These are phyloP conservation scores for Aspergillus sp. DNA, from an alignment of 2,329 filamentous ascomycete species.

Conservation along the genomic window DNA sequence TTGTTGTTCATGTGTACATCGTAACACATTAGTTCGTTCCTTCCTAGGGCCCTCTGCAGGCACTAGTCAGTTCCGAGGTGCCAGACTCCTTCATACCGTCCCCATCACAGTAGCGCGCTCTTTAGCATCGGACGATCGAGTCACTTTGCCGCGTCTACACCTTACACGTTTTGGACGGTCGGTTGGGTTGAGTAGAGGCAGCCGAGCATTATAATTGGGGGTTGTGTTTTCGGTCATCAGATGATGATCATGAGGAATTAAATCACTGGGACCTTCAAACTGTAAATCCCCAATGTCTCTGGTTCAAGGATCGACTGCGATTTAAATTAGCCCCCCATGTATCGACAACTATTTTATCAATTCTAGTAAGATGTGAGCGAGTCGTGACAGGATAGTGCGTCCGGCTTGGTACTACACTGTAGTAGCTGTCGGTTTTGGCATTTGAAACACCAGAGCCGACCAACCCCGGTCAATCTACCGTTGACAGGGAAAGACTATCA, in stretches of 20 bases:
- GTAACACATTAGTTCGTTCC: not conserved
- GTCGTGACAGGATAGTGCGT: not conserved
- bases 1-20: not conserved
- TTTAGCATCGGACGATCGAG: slow-evolving; percentile 7
- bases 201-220: not conserved
- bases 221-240: not conserved
- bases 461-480: not conserved
- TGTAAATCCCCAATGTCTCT: not conserved
- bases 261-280: not conserved
- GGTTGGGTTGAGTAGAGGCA: not conserved
- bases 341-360: too few species aligned
- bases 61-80: not conserved
- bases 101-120: not conserved
- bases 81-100: slow-evolving; percentile 4
- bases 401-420: not conserved
- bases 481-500: not conserved
- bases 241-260: not conserved
- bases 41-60: not conserved
- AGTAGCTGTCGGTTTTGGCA: not conserved
- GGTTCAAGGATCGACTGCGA: not conserved
- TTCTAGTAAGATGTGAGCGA: not conserved
- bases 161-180: slow-evolving; percentile 1
- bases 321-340: not conserved
- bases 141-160: slow-evolving; percentile 5
- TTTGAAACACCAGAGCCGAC: not conserved